phyloP scores from a whole-genome alignment of 2,329 filamentous ascomycete genomes.

The Colletotrichum sp. region DNA sequence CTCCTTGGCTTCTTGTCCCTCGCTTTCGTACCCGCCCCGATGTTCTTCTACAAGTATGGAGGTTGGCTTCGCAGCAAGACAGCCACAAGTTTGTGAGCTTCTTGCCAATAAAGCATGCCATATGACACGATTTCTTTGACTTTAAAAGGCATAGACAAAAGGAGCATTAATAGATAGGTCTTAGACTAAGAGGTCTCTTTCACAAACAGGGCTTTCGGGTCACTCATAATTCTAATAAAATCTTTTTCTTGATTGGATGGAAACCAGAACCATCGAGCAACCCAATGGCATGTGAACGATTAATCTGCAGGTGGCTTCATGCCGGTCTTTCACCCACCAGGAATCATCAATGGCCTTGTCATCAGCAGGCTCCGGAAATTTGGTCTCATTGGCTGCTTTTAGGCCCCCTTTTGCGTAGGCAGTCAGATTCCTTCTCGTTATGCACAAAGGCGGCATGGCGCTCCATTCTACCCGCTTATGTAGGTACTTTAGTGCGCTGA shows the following conservation, averaged over 20 bases:
- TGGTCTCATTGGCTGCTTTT: neutral
- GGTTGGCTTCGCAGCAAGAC: conserved; percentile 44
- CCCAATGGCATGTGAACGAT: neutral
- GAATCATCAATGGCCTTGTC: neutral
- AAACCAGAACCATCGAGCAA: neutral
- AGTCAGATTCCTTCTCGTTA: neutral
- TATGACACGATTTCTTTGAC: neutral
- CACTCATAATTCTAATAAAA: neutral
- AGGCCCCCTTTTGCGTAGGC: neutral
- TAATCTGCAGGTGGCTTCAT: neutral
- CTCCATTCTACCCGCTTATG: neutral
- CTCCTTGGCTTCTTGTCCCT: conserved; percentile 17
- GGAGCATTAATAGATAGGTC: neutral
- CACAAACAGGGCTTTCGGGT: neutral
- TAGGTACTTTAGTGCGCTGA: neutral
- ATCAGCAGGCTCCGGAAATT: neutral
- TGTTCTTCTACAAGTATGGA: neutral
- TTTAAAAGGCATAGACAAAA: neutral
- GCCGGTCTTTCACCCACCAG: neutral
- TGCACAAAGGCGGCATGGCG: neutral
- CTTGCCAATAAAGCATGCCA: neutral
- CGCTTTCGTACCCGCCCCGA: neutral
- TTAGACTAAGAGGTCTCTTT: neutral
- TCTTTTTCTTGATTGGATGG: neutral
- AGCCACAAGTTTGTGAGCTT: conserved; percentile 39